These are phyloP conservation scores for Bacterosira constricta DNA, from an alignment of 108 stramenopile species.

Conservation along the genomic window DNA sequence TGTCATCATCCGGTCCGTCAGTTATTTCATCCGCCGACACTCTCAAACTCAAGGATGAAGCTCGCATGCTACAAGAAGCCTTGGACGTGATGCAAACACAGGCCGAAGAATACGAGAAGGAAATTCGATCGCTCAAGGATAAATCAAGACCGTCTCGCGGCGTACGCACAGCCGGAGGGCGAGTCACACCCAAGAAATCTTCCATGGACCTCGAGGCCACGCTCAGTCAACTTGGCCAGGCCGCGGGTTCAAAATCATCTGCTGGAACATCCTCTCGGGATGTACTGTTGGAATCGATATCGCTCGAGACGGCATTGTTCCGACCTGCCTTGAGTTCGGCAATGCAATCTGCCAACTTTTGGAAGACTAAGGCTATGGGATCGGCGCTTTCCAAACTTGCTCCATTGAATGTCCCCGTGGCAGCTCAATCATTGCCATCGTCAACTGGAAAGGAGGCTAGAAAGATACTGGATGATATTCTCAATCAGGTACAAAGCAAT, in stretches of 20 bases:
- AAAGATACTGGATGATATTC: not conserved
- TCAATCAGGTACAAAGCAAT: not conserved
- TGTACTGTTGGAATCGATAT: conserved; percentile 31
- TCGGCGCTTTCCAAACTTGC: conserved; percentile 40
- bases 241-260: conserved; percentile 9
- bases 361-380: conserved; percentile 68
- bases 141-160: conserved; percentile 56
- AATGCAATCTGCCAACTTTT: conserved; percentile 66
- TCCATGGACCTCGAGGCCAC: conserved; percentile 34
- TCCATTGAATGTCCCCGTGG: conserved; percentile 34
- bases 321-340: conserved; percentile 76
- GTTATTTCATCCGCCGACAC: conserved; percentile 49
- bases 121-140: conserved; percentile 71
- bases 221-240: conserved; percentile 25
- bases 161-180: conserved; percentile 43
- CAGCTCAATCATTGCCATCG: conserved; percentile 2
- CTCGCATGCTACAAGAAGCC: conserved; percentile 72
- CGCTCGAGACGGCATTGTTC: conserved; percentile 73
- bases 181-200: conserved; percentile 35
- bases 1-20: conserved; percentile 31
- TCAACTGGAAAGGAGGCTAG: conserved; percentile 15
- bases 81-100: conserved; percentile 82
- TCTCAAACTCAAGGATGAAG: conserved; percentile 66
- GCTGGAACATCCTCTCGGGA: conserved; percentile 18
- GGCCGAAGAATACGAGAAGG: conserved; percentile 83